These are phyloP conservation scores for Cicer judaicum DNA, from an alignment of 306 rosid genomes.

Conservation along the genomic window DNA sequence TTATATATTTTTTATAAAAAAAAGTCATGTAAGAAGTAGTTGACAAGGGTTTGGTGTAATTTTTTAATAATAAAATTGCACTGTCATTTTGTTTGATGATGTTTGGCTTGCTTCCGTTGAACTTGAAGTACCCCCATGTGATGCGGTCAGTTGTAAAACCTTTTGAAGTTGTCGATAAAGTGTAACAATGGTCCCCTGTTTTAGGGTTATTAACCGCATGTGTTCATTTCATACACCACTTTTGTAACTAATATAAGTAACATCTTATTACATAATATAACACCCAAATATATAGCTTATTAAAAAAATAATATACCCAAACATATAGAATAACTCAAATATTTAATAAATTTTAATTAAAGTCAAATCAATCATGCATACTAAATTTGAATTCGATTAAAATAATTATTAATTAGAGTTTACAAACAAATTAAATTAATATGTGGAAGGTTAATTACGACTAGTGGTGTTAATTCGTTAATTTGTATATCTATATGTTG, in stretches of 20 bases:
- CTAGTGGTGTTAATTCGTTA: too few species aligned
- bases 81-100: conserved; percentile 38
- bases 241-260: neutral
- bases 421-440: too few species aligned
- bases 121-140: conserved; percentile 58
- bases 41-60: conserved; percentile 22
- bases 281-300: neutral
- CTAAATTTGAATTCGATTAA: too few species aligned
- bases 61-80: neutral
- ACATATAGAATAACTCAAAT: too few species aligned
- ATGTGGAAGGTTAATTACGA: too few species aligned
- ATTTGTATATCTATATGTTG: too few species aligned
- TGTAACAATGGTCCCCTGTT: conserved; percentile 57
- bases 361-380: too few species aligned
- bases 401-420: too few species aligned
- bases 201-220: conserved; percentile 4
- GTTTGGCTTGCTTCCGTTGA: conserved; percentile 54
- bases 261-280: conserved; percentile 4
- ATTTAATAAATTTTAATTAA: too few species aligned
- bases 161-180: conserved; percentile 89
- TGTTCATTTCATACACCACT: conserved; percentile 6
- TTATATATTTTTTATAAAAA: too few species aligned
- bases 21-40: conserved; percentile 18
- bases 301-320: too few species aligned
- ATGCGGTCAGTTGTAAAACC: conserved; percentile 55